Base-by-base conservation (phyloP, 306 rosid species). In the Lathyrus oleraceus region DNA sequence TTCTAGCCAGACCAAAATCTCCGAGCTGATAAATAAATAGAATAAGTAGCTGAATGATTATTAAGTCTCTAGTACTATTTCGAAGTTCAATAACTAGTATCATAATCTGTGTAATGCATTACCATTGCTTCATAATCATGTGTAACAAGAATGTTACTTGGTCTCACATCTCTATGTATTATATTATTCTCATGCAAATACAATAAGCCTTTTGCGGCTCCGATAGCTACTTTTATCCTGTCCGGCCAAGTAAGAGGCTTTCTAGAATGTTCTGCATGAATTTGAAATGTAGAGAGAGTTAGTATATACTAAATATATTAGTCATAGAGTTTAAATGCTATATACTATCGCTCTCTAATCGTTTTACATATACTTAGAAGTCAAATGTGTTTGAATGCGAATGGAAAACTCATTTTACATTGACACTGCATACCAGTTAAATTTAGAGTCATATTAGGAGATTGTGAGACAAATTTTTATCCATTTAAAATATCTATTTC, bases 1-100 rank as follows among this genome's bases (percentile, higher is more conserved):
- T 80, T 78, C 86, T 85, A 45, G 97, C 97, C 57, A 87, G 82
- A 8, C 97, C 97, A 71, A 91, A 91, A 70, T 91, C 97, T 77
- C 97, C 96, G 43, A 91, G 60, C 97, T 88, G 80, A 54, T 61
- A 61, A 13, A 49, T 56, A n/a, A 1, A 69, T 40, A 15, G 6
- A 35, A 35, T 35, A 35, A 35, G 10, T 7, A 35, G 2, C 7
- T 7, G 2, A 35, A 8, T 35, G 53, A 15, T 4, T 10, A 62
- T 43, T 10, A n/a, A 36, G 13, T 11, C 43, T 27, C 11, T 38
- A n/a, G 48, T 45, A n/a, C n/a, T n/a, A 54, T 74, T 23, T 75
- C 27, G 59, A 40, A 40, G 7, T 64, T 72, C 15, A 59, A 39
- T 15, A 58, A 65, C 30, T 21, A 67, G 25, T 35, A 15, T 59